Evolutionary conservation across 495 filamentous ascomycete genomes (phyloP).

Genomic region (Penicillium canariense): DNA sequence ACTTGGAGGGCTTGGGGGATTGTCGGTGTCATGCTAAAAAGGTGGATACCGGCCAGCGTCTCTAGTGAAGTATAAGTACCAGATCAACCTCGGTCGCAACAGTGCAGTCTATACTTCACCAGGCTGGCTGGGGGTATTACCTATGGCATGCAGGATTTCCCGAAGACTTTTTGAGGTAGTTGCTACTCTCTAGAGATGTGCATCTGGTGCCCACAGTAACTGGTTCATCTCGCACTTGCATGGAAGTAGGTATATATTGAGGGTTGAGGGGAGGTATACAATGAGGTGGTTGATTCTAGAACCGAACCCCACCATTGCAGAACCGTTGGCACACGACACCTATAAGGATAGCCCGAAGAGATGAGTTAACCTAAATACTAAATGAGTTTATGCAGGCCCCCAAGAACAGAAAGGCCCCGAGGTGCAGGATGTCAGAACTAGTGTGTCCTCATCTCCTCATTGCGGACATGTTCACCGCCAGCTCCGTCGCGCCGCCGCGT

Average conservation of each 20-base stretch:
- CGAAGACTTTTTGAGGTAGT: too few relatives aligned
- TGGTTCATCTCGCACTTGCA: not conserved
- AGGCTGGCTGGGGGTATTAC: too few relatives aligned
- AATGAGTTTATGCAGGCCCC: not conserved
- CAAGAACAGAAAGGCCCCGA: not conserved
- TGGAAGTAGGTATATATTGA: not conserved
- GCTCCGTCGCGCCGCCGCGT: slow-evolving; percentile 18
- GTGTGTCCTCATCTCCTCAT: slow-evolving; percentile 3
- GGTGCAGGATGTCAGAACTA: slow-evolving; percentile 8
- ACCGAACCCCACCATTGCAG: not conserved
- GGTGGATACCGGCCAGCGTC: not conserved
- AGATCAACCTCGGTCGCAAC: too few relatives aligned
- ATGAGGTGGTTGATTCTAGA: not conserved
- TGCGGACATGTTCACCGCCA: slow-evolving; percentile 24
- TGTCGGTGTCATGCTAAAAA: not conserved
- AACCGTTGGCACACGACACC: not conserved
- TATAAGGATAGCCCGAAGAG: not conserved
- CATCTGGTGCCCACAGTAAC: not conserved
- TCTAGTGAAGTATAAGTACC: not conserved
- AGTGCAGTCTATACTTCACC: too few relatives aligned
- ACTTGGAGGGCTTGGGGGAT: not conserved
- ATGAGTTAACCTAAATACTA: too few relatives aligned
- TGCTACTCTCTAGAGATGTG: too few relatives aligned
- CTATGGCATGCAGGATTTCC: too few relatives aligned
- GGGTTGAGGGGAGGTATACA: not conserved